Evolutionary conservation across 2,329 filamentous ascomycete genomes (phyloP).

Genomic region (Ciborinia camelliae): DNA sequence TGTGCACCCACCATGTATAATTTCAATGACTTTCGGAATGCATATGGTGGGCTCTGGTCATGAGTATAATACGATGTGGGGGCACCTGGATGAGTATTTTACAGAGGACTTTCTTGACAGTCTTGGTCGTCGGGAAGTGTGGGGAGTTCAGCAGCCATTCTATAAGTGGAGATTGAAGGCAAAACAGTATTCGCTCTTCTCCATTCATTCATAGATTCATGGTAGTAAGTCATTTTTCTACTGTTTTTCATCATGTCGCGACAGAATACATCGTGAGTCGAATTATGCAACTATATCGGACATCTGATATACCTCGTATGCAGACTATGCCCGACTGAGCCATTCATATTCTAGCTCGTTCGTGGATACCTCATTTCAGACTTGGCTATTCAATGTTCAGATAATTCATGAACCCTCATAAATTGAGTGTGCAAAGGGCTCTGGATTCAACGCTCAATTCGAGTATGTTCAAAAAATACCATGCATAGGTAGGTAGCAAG

Average conservation of each 20-base stretch:
- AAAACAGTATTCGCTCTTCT: background rate
- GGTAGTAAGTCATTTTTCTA: conserved; percentile 1
- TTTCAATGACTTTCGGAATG: conserved; percentile 8
- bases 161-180: background rate
- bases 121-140: background rate
- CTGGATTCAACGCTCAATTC: background rate
- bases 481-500: background rate
- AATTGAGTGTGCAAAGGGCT: background rate
- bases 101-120: background rate
- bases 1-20: conserved; percentile 40
- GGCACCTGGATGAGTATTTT: no score
- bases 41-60: conserved; percentile 12
- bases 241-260: background rate
- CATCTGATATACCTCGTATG: background rate
- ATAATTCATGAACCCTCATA: background rate
- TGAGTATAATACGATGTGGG: background rate
- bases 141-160: background rate
- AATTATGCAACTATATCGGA: background rate
- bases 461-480: background rate
- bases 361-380: background rate
- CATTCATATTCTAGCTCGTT: background rate
- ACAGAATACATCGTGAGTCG: background rate
- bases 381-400: no score
- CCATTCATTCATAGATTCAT: background rate
- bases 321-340: background rate